Conservation (phyloP, 2,329 filamentous ascomycete species). For the Fusarium heterosporum region DNA sequence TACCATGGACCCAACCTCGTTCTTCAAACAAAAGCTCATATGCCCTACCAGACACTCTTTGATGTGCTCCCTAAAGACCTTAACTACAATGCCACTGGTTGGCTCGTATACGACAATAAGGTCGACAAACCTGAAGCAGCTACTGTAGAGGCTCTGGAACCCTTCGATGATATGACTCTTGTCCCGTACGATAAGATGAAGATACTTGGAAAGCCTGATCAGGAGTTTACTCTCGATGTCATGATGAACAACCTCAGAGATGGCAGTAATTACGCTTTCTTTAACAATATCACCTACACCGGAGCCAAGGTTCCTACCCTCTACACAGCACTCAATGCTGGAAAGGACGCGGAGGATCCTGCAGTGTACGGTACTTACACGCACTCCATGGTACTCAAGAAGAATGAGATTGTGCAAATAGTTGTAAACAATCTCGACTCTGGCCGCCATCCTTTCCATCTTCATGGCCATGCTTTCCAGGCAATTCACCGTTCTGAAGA, state of each 20-base stretch:
- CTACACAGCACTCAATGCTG: slow-evolving; percentile 77
- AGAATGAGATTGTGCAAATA: slow-evolving; percentile 76
- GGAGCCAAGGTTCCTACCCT: slow-evolving; percentile 80
- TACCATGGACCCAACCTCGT: neutral
- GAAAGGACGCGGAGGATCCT: slow-evolving; percentile 68
- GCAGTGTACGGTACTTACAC: slow-evolving; percentile 74
- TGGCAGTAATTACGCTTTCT: slow-evolving; percentile 71
- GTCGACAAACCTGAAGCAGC: slow-evolving; percentile 63
- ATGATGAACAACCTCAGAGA: slow-evolving; percentile 72
- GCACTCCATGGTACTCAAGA: slow-evolving; percentile 74
- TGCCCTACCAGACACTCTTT: slow-evolving; percentile 67
- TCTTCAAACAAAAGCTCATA: neutral
- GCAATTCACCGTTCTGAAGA: slow-evolving; percentile 70
- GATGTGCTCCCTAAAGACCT: slow-evolving; percentile 73
- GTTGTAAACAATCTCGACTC: slow-evolving; percentile 80
- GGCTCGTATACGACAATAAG: slow-evolving; percentile 67
- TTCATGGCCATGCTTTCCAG: slow-evolving; percentile 84
- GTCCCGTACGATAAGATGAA: slow-evolving; percentile 75
- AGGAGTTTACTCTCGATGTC: slow-evolving; percentile 71
- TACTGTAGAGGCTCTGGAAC: slow-evolving; percentile 69
- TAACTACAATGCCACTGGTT: slow-evolving; percentile 75
- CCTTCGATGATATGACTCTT: slow-evolving; percentile 80
- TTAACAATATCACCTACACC: slow-evolving; percentile 83
- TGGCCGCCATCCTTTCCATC: slow-evolving; percentile 79
- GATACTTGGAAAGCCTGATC: slow-evolving; percentile 71